Evolutionary conservation across 345 rosid species (phyloP), one percentile per base, ranked within the genome.

Genomic region (Salix brachista): DNA sequence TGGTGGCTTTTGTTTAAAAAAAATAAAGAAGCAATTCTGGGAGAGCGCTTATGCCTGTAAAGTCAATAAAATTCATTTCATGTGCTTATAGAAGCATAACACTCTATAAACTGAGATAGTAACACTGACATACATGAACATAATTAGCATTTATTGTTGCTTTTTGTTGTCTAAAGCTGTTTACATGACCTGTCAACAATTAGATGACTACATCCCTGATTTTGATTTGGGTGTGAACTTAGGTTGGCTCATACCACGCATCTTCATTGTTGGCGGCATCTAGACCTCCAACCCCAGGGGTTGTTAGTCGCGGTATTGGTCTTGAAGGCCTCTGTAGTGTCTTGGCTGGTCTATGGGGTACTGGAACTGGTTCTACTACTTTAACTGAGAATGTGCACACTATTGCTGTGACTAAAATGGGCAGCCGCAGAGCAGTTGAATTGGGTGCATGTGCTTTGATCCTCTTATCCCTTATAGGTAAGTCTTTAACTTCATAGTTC

Each of bases 331-430:
- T 93, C 77, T 87, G 89, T 60, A 91, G 98, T 77, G 70, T 96
- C 86, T 79, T 96, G 88, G 99, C 99, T 65, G 99, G 99, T 86
- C 88, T 96, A 17, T 96, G 99, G 98, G 99, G 99, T 25, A 93
- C 90, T 30, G 99, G 99, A 85, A 93, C 93, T 42, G 99, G 99
- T 62, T 96, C 98, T 21, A 90, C 97, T 39, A 91, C 98, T 12
- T 84, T 96, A 62, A 93, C 99, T 21, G 99, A 96, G 86, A 96
- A 96, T 66, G 98, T 96, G 83, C 99, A 96, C 83, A 96, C 99
- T 28, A 89, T 93, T 65, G 99, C 99, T 39, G 99, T 96, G 72
- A 91, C 98, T 61, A 96, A 93, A 88, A 90, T 96, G 97, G 99
- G 99, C 75, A 96, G 97, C 91, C 98, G 98, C 74, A 89, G 94